Percentiles rank a stretch among this genome's conserved stretches.
These are phyloP conservation scores for Mycosphaerella sp. DNA, from an alignment of 2,329 filamentous ascomycete species.

Conservation along the genomic window DNA sequence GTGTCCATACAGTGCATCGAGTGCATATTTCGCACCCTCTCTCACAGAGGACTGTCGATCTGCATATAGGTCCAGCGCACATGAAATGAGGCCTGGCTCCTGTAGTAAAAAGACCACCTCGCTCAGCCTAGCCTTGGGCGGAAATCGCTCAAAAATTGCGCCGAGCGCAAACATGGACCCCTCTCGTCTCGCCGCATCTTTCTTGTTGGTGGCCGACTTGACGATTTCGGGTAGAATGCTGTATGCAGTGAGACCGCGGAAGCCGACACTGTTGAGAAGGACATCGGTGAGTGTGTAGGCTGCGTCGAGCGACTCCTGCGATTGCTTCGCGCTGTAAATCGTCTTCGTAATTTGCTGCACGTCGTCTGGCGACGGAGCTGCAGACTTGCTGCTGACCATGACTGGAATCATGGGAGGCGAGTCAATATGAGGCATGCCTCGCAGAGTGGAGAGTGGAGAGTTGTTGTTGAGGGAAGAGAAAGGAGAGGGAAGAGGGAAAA, in stretches of 20 bases:
- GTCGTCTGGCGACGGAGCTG: conserved; percentile 44
- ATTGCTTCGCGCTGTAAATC: conserved; percentile 47
- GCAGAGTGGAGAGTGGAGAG: conserved; percentile 4
- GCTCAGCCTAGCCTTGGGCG: conserved; percentile 65
- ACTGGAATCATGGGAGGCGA: conserved; percentile 45
- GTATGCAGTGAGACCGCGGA: conserved; percentile 56
- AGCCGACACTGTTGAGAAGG: conserved; percentile 58
- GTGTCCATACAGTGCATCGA: conserved; percentile 78
- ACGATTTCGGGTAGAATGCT: conserved; percentile 57
- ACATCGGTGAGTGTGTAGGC: conserved; percentile 59
- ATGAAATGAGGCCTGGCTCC: conserved; percentile 64
- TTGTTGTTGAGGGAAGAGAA: neutral
- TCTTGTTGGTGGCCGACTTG: conserved; percentile 88
- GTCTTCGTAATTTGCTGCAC: conserved; percentile 39
- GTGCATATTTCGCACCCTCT: conserved; percentile 87
- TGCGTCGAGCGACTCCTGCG: conserved; percentile 53
- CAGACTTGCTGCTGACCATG: conserved; percentile 41
- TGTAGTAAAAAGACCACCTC: conserved; percentile 79
- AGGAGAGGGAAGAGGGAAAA: neutral
- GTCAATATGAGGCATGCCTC: conserved; percentile 45
- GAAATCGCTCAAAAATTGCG: conserved; percentile 86
- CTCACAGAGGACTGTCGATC: conserved; percentile 87
- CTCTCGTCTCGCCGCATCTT: conserved; percentile 76
- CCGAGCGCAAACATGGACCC: conserved; percentile 92
- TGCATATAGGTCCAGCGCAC: conserved; percentile 75